phyloP scores from a whole-genome alignment of 176 grass and related monocot species.

The Avena eriantha region DNA sequence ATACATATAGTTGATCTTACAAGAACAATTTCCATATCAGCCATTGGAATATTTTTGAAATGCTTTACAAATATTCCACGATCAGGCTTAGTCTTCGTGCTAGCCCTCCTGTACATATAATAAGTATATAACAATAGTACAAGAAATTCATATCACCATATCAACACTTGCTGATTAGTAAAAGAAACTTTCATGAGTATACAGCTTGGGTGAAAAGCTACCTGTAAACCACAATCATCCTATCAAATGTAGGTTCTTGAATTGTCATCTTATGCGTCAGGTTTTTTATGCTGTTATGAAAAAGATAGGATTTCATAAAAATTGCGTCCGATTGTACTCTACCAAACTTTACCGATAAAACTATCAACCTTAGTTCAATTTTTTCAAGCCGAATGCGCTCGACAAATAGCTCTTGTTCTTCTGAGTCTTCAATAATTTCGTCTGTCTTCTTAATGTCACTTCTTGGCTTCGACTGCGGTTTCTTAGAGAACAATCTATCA shows the following conservation, averaged over 20 bases:
- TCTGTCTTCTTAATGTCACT: constrained; percentile 67
- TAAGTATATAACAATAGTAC: constrained; percentile 32
- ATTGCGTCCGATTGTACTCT: constrained; percentile 4
- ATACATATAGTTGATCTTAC: constrained; percentile 58
- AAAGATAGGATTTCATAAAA: constrained; percentile 33
- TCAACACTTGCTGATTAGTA: constrained; percentile 16
- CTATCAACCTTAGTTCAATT: constrained; percentile 68
- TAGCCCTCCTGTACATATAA: constrained; percentile 66
- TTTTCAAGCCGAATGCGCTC: constrained; percentile 74
- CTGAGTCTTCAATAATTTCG: constrained; percentile 57
- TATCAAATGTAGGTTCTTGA: constrained; percentile 95
- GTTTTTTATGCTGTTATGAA: constrained; percentile 65
- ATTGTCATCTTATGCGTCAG: constrained; percentile 77
- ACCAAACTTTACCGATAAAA: constrained; percentile 11
- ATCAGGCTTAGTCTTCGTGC: constrained; percentile 56
- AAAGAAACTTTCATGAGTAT: constrained; percentile 32
- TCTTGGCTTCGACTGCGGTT: constrained; percentile 34
- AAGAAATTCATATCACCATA: constrained; percentile 30
- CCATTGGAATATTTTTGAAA: constrained; percentile 91
- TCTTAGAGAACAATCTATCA: constrained; percentile 59
- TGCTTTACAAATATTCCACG: constrained; percentile 92
- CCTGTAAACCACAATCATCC: constrained; percentile 97
- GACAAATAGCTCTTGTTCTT: constrained; percentile 67
- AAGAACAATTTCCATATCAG: constrained; percentile 94
- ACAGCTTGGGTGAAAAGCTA: constrained; percentile 47